A percentile compares a stretch with the other conserved stretches of the same genome.
Evolutionary conservation across 2,329 filamentous ascomycete species (phyloP).

Genomic region (Fusarium mexicanum): DNA sequence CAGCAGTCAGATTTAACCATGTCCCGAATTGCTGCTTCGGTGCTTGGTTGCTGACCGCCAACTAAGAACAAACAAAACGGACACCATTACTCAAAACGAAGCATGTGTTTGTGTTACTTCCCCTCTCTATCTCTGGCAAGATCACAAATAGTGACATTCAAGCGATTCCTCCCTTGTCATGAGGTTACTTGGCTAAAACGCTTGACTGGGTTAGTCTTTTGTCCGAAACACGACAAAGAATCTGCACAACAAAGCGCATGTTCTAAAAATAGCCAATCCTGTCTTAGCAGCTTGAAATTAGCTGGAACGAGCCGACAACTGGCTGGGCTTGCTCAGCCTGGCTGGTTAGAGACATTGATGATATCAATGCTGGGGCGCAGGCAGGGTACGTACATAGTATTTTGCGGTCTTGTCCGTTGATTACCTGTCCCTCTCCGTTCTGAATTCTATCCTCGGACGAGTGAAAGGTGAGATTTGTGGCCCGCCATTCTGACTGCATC

Average conservation of each 20-base stretch:
- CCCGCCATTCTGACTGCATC: conserved; percentile 9
- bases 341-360: conserved; percentile 4
- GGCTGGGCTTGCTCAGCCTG: conserved; percentile 2
- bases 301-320: conserved; percentile 33
- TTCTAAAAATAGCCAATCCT: conserved; percentile 39
- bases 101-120: conserved; percentile 13
- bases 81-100: not conserved
- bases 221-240: conserved; percentile 37
- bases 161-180: conserved; percentile 20
- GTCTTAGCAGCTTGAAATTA: conserved; percentile 33
- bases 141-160: conserved; percentile 14
- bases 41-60: conserved; percentile 35
- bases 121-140: not conserved
- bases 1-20: conserved; percentile 41
- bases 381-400: not conserved
- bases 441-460: not conserved
- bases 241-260: conserved; percentile 23
- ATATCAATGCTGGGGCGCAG: conserved; percentile 38
- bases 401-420: conserved; percentile 7
- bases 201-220: conserved; percentile 24
- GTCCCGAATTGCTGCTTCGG: conserved; percentile 7
- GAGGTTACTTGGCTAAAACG: conserved; percentile 16
- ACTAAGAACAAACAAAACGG: conserved; percentile 7
- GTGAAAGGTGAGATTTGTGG: not conserved
- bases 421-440: conserved; percentile 5